Evolutionary conservation across 73 alveolate species (phyloP).

Genomic region (Paramecium sonneborni): DNA sequence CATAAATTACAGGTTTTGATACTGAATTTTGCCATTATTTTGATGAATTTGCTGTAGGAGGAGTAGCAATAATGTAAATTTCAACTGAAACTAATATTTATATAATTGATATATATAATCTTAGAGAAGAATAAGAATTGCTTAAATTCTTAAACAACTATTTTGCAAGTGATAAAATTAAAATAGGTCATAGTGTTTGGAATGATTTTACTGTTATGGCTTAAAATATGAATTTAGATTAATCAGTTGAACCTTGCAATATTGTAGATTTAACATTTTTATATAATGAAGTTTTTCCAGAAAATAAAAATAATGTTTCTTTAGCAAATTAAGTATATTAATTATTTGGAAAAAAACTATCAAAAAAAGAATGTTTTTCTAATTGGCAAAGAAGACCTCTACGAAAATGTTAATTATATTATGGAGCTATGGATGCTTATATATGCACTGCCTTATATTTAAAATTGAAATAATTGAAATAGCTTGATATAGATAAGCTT

Average conservation of each 20-base stretch:
- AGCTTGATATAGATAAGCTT: background rate
- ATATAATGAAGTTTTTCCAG: background rate
- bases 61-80: constrained; percentile 18
- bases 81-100: background rate
- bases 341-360: constrained; percentile 59
- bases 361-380: constrained; percentile 88
- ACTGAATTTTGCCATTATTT: constrained; percentile 41
- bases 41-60: constrained; percentile 31
- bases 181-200: constrained; percentile 38
- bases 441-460: constrained; percentile 45
- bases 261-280: background rate
- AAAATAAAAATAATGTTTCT: background rate
- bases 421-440: constrained; percentile 94
- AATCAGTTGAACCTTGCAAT: background rate
- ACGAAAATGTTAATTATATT: constrained; percentile 82
- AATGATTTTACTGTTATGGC: constrained; percentile 23
- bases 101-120: background rate
- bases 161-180: background rate
- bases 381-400: constrained; percentile 94
- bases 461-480: background rate
- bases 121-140: background rate
- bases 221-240: background rate
- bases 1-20: constrained; percentile 7
- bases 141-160: background rate
- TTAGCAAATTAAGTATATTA: constrained; percentile 31